Evolutionary conservation across 1,284 basidiomycete species (phyloP).

Genomic region (Ceratobasidium sp.): DNA sequence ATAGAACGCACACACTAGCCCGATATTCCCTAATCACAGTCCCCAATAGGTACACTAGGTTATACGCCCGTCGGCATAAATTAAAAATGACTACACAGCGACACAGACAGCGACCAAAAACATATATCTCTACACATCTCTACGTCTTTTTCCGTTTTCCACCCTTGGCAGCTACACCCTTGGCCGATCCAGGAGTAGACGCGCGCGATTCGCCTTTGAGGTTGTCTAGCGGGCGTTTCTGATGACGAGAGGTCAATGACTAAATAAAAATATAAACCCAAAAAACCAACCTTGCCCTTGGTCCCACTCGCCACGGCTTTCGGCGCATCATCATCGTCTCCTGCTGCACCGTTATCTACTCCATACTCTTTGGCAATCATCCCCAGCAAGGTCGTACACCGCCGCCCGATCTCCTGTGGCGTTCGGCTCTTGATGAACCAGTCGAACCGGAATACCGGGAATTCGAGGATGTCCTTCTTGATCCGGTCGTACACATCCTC

Average conservation of each 20-base stretch:
- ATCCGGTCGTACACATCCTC: slow-evolving; percentile 97
- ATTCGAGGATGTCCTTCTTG: slow-evolving; percentile 95
- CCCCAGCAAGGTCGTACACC: slow-evolving; percentile 88
- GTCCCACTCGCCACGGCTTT: slow-evolving; percentile 51
- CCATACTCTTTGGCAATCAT: slow-evolving; percentile 95
- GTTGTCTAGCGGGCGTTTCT: slow-evolving; percentile 60
- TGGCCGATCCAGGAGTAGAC: slow-evolving; percentile 62
- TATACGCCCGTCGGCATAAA: too few species aligned
- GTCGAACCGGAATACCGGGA: slow-evolving; percentile 96
- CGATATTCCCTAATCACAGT: too few species aligned
- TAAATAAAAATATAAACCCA: not conserved
- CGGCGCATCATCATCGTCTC: slow-evolving; percentile 65
- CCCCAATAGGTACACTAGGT: too few species aligned
- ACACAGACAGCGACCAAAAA: not conserved
- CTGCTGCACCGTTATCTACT: slow-evolving; percentile 57
- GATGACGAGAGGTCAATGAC: not conserved
- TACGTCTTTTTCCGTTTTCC: slow-evolving; percentile 44
- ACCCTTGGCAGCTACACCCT: slow-evolving; percentile 38
- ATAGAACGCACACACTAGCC: too few species aligned
- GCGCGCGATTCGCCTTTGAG: slow-evolving; percentile 54
- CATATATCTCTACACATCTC: not conserved
- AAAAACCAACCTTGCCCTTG: slow-evolving; percentile 53
- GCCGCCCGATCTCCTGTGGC: slow-evolving; percentile 87
- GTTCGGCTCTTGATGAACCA: slow-evolving; percentile 99
- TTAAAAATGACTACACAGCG: not conserved